Base-by-base conservation (phyloP, 352 stramenopile species). In the Phytophthora cajani region DNA sequence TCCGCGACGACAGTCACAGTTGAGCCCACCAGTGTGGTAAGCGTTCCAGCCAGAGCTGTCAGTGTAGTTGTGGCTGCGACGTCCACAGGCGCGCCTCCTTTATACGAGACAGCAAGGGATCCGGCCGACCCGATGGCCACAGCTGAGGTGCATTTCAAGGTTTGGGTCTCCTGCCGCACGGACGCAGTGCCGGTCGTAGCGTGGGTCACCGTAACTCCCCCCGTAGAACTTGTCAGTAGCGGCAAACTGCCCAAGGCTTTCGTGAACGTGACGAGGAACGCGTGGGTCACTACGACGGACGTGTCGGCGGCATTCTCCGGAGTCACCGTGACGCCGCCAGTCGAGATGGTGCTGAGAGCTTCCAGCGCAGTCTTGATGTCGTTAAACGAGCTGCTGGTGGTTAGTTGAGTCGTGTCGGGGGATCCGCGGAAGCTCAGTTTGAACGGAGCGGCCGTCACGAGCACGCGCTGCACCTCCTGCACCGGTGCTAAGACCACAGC, bases 261-360 rank as follows among this genome's bases (percentile, higher is more conserved):
- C 0, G 77, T 90, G 32, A 95, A 95, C 1, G 88, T 94, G 17
- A 95, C 84, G 4, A 91, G 32, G 40, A 95, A 94, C 2, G 79
- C 61, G 40, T 80, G 63, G 16, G 53, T 69, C 17, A 80, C 27
- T 1, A 70, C 52, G 16, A 79, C 81, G 14, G 67, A 66, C 2
- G 58, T 72, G 32, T 90, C 81, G 0, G 16, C 80, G 1, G 72
- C 50, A 11, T 71, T 62, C 6, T 90, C 84, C 0, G 88, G 62
- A 1, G 81, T 79, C 3, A 98, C 89, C 2, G 52, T 73, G 32
- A 98, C 85, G 17, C 91, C 92, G 6, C 80, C 79, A 60, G 78
- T 66, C 5, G 87, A 76, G 51, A 98, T 88, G 12, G 93, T 98
- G 30, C 85, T 82, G 0, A 98, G 77, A 25, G 67, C 62, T 72